Base-by-base conservation (phyloP, 2,329 filamentous ascomycete species). In the Penicillium sp. region DNA sequence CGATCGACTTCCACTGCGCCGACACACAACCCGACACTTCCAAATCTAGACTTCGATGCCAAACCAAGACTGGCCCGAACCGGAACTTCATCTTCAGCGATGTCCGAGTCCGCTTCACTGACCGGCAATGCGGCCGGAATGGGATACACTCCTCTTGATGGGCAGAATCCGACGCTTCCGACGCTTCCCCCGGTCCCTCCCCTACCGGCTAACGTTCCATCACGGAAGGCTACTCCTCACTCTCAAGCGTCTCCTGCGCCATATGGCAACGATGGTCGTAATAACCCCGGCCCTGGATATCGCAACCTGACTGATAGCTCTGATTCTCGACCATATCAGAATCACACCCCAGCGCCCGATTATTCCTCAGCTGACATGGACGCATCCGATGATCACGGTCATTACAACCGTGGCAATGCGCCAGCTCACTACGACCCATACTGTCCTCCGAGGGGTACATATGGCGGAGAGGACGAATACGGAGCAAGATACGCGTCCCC, bases 31-130 rank as follows among this genome's bases (percentile, higher is more conserved):
- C 70, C 71, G 2, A 79, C 76, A 2, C 61, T 80, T 13, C 78
- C 78, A 10, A 76, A 76, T 55, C 62, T 79, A 5, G 69, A 67
- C 7, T 65, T 74, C 40, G 75, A 80, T 40, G 76, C 79, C 25
- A 78, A 76, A 51, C 64, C 71, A n/a, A 62, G 70, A 10, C 66
- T 76, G 4, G 72, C 70, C 49, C 75, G 79, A 8, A 76, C 75
- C 0, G 70, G 80, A 1, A 79, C 81, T 9, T 75, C 79, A 23
- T 70, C 76, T 67, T 56, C 78, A 69, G 57, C 84, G 84, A 72
- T 80, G 84, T 60, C 81, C 74, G 60, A 76, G 76, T 41, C 75
- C 82, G 60, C 82, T 80, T 64, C 82, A 81, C 72, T 74, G 71
- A 75, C 51, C 8, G 68, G 67, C 6, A 68, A 67, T 47, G 63